Evolutionary conservation across 768 basidiomycete species (phyloP), one percentile per base, ranked within the genome.

Genomic region (Hemileccinum rubropunctum): DNA sequence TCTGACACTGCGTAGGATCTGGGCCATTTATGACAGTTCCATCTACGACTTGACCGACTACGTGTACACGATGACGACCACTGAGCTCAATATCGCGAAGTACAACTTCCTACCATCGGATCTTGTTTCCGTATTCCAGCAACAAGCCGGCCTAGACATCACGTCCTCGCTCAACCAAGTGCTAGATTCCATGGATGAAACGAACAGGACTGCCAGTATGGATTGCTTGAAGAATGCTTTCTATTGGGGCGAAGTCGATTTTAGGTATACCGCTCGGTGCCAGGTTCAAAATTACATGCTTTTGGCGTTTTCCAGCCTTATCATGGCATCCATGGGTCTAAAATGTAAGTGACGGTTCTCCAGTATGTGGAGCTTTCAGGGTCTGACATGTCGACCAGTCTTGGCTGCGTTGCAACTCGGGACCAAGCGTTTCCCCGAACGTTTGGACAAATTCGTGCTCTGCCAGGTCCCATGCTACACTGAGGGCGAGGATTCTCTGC

Each of bases 401-500:
- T 66, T 86, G 63, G 79, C 83, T 45, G 83, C 83, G 4, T 67
- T 86, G 35, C 83, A 86, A 59, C 73, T 86, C 17, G 67, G 75
- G 5, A 73, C 74, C 6, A 84, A 84, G 63, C 75, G 83, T 27
- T 76, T 71, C 57, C 83, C 83, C 3, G 84, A 86, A 64, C 74
- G 82, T 64, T 65, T 82, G 56, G 83, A 86, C 64, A 86, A 86
- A 64, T 86, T 86, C 53, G 76, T 86, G 50, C 69, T 84, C 47
- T 84, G 82, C 57, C 81, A 84, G 61, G 79, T 83, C 6, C 83
- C 83, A 30, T 85, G 83, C 64, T 86, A 86, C 56, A 86, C 83
- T 1, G 83, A 86, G 64, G 82, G 84, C 53, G 83, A 86, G 58
- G 83, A 86, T 41, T 83, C 82, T 1, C 69, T 86, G 23, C 81